Evolutionary conservation across 768 basidiomycete species (phyloP), one percentile per base, ranked within the genome.

Genomic region (Phlebiopsis flavidoalba): DNA sequence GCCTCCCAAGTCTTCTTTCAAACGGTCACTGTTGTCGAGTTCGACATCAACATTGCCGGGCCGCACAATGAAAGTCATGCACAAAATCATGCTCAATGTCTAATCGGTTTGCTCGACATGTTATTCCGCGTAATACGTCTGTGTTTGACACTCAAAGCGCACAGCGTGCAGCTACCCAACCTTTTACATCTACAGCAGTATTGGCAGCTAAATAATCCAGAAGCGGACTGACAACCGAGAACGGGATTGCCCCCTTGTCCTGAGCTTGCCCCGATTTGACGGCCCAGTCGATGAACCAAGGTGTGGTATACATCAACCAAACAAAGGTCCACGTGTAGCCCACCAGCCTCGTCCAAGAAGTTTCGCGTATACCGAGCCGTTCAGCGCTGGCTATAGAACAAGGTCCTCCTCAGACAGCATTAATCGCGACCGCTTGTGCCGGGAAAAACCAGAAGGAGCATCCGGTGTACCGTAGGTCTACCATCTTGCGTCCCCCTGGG

Each of bases 401-500:
- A 36, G 15, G 52, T 53, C 52, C n/a, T 53, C 52, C n/a, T n/a
- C n/a, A n/a, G n/a, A n/a, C n/a, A 5, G n/a, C 5, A 11, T 7
- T 53, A n/a, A 53, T 53, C 11, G 52, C 52, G 31, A 21, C 52
- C 11, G 52, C 52, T 21, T 53, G 52, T 5, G 33, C 26, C 3
- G 52, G 52, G 52, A 53, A 53, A 33, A 53, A 53, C 52, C 52
- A 53, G 33, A 53, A 53, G 2, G 66, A 67, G 21, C 54, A 49
- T 5, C 66, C 66, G 31, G 61, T 56, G 36, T 53, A 53, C 43
- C 26, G 43, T 47, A 5, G 22, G 55, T 55, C 53, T 22, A 67
- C 53, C 66, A 65, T 65, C 26, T 57, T 21, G 58, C 65, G 64
- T 35, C 66, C 66, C n/a, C 26, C 26, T 22, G 51, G 24, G 35